Percentiles rank a stretch among this genome's conserved stretches.
phyloP scores from a whole-genome alignment of 768 basidiomycete species.

The Tremella mesenterica region DNA sequence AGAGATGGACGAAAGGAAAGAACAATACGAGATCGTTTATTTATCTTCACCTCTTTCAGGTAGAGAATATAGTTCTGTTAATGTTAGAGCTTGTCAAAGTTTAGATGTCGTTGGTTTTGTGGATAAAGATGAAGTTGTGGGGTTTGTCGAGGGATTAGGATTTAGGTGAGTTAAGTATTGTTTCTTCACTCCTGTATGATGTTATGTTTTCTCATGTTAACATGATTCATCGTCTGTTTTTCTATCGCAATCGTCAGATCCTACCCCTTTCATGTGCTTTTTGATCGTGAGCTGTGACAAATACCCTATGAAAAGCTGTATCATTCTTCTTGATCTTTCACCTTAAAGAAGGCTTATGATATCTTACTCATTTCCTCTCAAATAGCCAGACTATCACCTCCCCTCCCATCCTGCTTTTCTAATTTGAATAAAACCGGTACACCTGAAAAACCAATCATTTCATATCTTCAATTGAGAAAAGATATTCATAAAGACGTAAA shows the following conservation, averaged over 20 bases:
- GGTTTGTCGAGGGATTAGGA: conserved; percentile 20
- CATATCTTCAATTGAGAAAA: no score
- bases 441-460: no score
- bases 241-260: neutral
- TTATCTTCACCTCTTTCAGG: conserved; percentile 15
- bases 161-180: conserved; percentile 22
- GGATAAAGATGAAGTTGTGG: conserved; percentile 13
- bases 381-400: neutral
- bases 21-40: conserved; percentile 20
- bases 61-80: conserved; percentile 24
- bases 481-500: no score
- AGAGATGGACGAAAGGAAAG: conserved; percentile 7
- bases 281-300: neutral
- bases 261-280: neutral
- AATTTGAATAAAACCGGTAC: no score
- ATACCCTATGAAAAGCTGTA: neutral
- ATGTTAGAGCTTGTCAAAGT: conserved; percentile 20
- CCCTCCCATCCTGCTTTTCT: no score
- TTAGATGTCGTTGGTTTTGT: conserved; percentile 13
- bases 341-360: neutral
- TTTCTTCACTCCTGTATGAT: neutral
- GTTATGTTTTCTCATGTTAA: neutral
- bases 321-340: no score
- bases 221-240: neutral
- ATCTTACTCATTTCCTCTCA: neutral